Evolutionary conservation across 352 stramenopile species (phyloP).

Genomic region (Phytophthora megakarya): DNA sequence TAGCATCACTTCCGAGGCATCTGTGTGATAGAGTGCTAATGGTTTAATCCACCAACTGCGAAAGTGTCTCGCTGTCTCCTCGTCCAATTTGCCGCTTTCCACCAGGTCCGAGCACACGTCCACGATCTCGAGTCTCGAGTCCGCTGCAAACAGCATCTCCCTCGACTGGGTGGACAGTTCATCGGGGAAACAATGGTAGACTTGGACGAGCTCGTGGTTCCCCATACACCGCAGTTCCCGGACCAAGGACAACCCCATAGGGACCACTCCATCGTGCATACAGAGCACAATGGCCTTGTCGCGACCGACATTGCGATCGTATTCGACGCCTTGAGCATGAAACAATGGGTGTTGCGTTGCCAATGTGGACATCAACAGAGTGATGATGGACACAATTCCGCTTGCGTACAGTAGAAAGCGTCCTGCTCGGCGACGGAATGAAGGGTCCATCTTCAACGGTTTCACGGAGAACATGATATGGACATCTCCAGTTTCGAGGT

Average conservation of each 20-base stretch:
- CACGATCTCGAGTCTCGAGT: slow-evolving; percentile 46
- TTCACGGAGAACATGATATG: slow-evolving; percentile 7
- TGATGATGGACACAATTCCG: background rate
- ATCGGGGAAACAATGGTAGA: slow-evolving; percentile 54
- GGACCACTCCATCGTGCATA: slow-evolving; percentile 45
- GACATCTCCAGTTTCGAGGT: slow-evolving; percentile 22
- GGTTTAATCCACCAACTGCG: slow-evolving; percentile 70
- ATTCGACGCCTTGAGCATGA: slow-evolving; percentile 6
- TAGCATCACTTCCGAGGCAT: slow-evolving; percentile 49
- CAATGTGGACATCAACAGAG: slow-evolving; percentile 12
- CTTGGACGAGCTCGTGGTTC: slow-evolving; percentile 51
- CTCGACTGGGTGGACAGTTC: slow-evolving; percentile 42
- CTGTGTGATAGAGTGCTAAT: slow-evolving; percentile 54
- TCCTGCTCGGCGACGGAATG: slow-evolving; percentile 10
- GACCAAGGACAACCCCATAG: slow-evolving; percentile 52
- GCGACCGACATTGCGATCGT: slow-evolving; percentile 21
- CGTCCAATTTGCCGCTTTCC: slow-evolving; percentile 2
- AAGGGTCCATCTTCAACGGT: slow-evolving; percentile 15
- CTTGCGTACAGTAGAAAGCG: slow-evolving; percentile 12
- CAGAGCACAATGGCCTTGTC: slow-evolving; percentile 49
- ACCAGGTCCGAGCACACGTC: slow-evolving; percentile 46
- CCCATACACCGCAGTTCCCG: slow-evolving; percentile 49
- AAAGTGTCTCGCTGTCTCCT: slow-evolving; percentile 34
- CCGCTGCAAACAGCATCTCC: slow-evolving; percentile 31
- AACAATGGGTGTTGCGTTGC: slow-evolving; percentile 15